phyloP scores from a whole-genome alignment of 139 green algal species.

The Tetraselmis chui region DNA sequence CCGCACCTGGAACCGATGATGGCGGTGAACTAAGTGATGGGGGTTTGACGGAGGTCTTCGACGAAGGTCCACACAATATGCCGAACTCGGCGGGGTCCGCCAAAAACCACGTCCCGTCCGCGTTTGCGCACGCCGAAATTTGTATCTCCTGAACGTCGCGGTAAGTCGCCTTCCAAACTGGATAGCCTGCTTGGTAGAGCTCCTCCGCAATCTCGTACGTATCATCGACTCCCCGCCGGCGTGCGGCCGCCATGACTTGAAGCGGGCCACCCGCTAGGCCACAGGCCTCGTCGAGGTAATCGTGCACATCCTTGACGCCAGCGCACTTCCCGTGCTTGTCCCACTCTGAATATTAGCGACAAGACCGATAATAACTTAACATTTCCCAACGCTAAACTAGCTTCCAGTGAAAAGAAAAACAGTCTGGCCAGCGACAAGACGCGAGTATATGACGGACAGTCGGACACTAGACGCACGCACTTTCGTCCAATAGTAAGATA shows the following conservation, averaged over 20 bases:
- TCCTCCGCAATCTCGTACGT: not conserved
- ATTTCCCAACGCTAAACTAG: too few species aligned
- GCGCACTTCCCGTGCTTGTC: not conserved
- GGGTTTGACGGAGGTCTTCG: too few species aligned
- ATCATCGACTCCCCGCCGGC: not conserved
- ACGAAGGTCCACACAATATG: not conserved
- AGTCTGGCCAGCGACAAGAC: too few species aligned
- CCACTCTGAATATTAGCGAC: too few species aligned
- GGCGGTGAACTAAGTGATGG: too few species aligned
- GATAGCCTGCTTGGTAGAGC: not conserved
- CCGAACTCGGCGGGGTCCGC: not conserved
- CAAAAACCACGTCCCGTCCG: not conserved
- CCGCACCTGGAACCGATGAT: too few species aligned
- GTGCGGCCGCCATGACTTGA: not conserved
- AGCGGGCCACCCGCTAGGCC: not conserved
- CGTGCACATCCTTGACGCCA: not conserved
- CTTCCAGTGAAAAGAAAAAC: too few species aligned
- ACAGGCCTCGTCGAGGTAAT: not conserved
- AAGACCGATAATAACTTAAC: too few species aligned
- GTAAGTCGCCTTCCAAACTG: not conserved
- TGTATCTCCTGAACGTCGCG: not conserved
- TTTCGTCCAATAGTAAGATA: too few species aligned
- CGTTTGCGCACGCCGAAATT: not conserved
- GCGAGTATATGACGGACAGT: too few species aligned
- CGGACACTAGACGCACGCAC: too few species aligned